Evolutionary conservation across 805 yeast species (phyloP).

Genomic region (Spencermartinsiella europaea): DNA sequence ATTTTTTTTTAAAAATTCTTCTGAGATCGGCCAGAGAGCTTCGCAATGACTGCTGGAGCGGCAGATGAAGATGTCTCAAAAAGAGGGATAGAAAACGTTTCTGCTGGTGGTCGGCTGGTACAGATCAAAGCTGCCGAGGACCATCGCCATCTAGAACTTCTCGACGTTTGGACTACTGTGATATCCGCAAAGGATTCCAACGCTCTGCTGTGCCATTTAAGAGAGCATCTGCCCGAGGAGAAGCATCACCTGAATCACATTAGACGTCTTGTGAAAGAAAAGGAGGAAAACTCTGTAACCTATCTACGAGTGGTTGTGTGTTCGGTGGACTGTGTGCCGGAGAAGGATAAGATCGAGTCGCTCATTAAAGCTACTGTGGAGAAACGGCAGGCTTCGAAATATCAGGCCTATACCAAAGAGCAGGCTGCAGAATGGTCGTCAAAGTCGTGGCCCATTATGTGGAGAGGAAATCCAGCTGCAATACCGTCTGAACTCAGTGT

Average conservation of each 20-base stretch:
- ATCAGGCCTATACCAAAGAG: slow-evolving; percentile 70
- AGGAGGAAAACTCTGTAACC: slow-evolving; percentile 4
- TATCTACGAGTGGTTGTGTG: slow-evolving; percentile 44
- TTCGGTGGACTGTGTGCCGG: slow-evolving; percentile 34
- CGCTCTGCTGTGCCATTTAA: slow-evolving; percentile 27
- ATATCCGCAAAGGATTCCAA: slow-evolving; percentile 30
- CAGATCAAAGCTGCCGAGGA: slow-evolving; percentile 25
- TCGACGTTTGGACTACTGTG: slow-evolving; percentile 30
- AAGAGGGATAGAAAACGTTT: slow-evolving; percentile 12
- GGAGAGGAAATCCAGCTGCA: slow-evolving; percentile 81
- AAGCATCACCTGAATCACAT: slow-evolving; percentile 31
- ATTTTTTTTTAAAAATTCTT: no score
- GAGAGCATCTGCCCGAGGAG: slow-evolving; percentile 30
- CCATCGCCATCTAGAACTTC: slow-evolving; percentile 19
- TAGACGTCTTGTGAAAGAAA: slow-evolving; percentile 30
- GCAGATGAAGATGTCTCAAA: background rate
- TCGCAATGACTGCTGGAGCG: background rate
- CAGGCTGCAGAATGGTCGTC: slow-evolving; percentile 58
- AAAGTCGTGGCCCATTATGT: slow-evolving; percentile 74
- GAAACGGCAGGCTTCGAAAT: slow-evolving; percentile 45
- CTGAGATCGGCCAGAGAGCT: no score
- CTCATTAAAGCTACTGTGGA: slow-evolving; percentile 6
- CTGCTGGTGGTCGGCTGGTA: slow-evolving; percentile 16
- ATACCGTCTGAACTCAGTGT: slow-evolving; percentile 41
- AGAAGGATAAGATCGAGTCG: slow-evolving; percentile 19